These are phyloP conservation scores for Trichosporon inkin DNA, from an alignment of 1,284 basidiomycete genomes.

Conservation along the genomic window DNA sequence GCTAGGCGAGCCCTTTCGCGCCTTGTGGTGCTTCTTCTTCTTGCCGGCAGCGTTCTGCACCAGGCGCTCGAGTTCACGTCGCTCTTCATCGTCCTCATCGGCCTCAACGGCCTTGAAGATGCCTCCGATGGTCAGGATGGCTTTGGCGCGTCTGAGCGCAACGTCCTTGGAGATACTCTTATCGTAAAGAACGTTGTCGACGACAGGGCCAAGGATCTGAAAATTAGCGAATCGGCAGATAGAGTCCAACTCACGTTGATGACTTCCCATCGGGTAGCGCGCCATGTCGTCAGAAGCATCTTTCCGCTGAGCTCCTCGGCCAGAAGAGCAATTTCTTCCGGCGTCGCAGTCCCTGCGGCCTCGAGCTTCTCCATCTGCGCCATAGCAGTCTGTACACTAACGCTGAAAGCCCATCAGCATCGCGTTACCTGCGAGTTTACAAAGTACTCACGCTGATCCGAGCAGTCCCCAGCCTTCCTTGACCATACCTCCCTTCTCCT, in stretches of 20 bases:
- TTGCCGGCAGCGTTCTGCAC: conserved; percentile 51
- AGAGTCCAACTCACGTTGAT: conserved; percentile 59
- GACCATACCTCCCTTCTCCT: conserved; percentile 87
- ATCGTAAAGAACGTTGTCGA: conserved; percentile 76
- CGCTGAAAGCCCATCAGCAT: conserved; percentile 46
- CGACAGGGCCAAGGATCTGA: conserved; percentile 58
- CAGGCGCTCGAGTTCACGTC: conserved; percentile 77
- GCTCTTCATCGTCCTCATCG: conserved; percentile 85
- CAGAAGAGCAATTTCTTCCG: conserved; percentile 77
- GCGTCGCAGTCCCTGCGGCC: conserved; percentile 72
- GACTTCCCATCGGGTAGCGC: conserved; percentile 87
- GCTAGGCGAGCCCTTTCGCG: conserved; percentile 20
- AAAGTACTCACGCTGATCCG: conserved; percentile 63
- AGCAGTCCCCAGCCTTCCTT: conserved; percentile 94
- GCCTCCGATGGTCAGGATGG: conserved; percentile 72
- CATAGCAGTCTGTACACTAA: conserved; percentile 63
- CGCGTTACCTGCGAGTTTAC: background rate
- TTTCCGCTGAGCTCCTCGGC: conserved; percentile 95
- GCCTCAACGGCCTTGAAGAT: conserved; percentile 78
- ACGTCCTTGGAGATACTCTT: conserved; percentile 64
- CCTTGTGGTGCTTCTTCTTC: conserved; percentile 48
- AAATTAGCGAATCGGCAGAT: conserved; percentile 14
- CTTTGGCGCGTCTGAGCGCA: conserved; percentile 77
- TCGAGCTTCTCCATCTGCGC: conserved; percentile 89
- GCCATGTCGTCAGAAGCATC: conserved; percentile 93